Evolutionary conservation across 306 rosid genomes (phyloP).

Genomic region (Prunus davidiana): DNA sequence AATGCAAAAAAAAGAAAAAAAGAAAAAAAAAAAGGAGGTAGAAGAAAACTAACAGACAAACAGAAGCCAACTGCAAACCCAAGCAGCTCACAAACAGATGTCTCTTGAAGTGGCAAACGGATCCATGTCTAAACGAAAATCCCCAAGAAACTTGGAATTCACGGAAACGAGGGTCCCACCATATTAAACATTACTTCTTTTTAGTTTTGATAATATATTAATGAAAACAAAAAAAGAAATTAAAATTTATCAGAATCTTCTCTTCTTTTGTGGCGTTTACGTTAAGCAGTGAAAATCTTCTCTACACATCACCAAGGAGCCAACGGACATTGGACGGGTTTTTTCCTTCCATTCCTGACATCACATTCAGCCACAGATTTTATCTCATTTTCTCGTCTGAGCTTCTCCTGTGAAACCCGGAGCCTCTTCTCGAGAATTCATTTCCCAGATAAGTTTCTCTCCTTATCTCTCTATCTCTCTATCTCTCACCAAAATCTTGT

Average conservation of each 20-base stretch:
- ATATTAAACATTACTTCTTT: not conserved
- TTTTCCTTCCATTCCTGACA: constrained; percentile 27
- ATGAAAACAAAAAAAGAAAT: not conserved
- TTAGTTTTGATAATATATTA: not conserved
- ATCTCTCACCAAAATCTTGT: constrained; percentile 1
- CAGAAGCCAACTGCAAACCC: not conserved
- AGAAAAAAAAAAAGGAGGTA: too few relatives aligned
- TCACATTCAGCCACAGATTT: constrained; percentile 8
- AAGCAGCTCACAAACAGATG: not conserved
- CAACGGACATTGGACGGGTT: constrained; percentile 21
- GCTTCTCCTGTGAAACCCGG: constrained; percentile 28
- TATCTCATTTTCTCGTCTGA: constrained; percentile 15
- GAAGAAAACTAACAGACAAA: not conserved
- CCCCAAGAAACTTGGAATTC: constrained; percentile 33
- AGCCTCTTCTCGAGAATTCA: constrained; percentile 22
- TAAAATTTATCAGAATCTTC: constrained; percentile 8
- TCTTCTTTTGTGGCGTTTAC: constrained; percentile 55
- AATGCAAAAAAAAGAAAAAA: not conserved
- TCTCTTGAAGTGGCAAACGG: too few relatives aligned
- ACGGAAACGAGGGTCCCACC: constrained; percentile 26
- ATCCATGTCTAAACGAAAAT: not conserved
- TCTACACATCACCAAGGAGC: constrained; percentile 25
- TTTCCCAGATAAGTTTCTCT: constrained; percentile 46
- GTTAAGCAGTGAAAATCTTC: constrained; percentile 46
- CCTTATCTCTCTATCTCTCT: constrained; percentile 11